Evolutionary conservation across 73 alveolate genomes (phyloP), one percentile per base, ranked within the genome.

Genomic region (Halteria grandinella): DNA sequence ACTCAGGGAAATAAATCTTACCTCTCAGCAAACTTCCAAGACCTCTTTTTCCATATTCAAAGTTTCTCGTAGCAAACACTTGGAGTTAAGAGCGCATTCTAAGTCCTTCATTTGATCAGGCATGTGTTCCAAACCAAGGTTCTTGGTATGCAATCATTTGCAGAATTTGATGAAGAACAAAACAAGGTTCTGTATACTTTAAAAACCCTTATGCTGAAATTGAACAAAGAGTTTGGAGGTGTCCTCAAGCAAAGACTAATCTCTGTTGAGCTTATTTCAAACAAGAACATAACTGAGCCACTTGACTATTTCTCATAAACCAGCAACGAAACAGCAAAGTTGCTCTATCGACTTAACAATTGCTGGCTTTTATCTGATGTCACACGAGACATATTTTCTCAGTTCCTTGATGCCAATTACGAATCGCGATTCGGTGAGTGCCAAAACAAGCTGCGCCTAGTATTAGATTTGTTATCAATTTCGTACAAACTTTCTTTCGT

Each of bases 391-490:
- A 11, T 73, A 5, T 73, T 73, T 29, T 40, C 52, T 27, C 52
- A 54, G 14, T n/a, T 73, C 25, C n/a, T n/a, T n/a, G n/a, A n/a
- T n/a, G 71, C 48, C 12, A 48, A 69, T 41, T 80, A 80, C 43
- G 66, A 62, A 37, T 25, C 17, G 0, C 69, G 70, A 36, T 80
- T 80, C 44, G 90, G 81, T 4, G 63, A 80, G 17, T 69, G 81
- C 45, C n/a, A 10, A 14, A 47, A 41, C 52, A 69, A 69, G 21
- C 43, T 80, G 40, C 50, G 54, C 25, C 41, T 80, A 20, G 41
- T 80, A 8, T 41, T 80, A 0, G 79, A 80, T 70, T 66, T 69
- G 21, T 33, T 55, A 17, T 43, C 52, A 10, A 48, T 76, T 17
- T 36, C 79, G 37, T 69, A 44, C 34, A 80, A 59, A 24, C 32